Evolutionary conservation across 2,329 filamentous ascomycete genomes (phyloP).

Genomic region (Claviceps spartinae): DNA sequence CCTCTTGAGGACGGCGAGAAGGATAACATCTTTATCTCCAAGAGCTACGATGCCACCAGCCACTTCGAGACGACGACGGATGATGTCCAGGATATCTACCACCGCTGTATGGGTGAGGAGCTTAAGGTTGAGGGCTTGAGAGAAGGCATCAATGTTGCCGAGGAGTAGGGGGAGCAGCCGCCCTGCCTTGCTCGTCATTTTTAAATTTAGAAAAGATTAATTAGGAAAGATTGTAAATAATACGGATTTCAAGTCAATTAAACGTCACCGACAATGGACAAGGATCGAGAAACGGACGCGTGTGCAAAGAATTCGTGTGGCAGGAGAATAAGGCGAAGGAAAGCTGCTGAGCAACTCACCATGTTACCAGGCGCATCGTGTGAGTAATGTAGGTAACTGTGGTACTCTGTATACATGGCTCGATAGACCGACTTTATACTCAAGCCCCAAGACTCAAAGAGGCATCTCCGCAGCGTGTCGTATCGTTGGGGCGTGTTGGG

Average conservation of each 20-base stretch:
- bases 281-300: background rate
- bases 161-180: conserved; percentile 34
- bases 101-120: conserved; percentile 68
- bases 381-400: too few species aligned
- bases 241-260: background rate
- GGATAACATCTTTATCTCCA: conserved; percentile 94
- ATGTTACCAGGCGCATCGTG: too few species aligned
- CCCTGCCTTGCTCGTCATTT: background rate
- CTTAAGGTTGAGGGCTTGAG: conserved; percentile 77
- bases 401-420: too few species aligned
- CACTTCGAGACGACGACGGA: conserved; percentile 91
- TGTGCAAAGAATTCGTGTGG: background rate
- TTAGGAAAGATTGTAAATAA: background rate
- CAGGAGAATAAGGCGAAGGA: too few species aligned
- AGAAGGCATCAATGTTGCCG: conserved; percentile 62
- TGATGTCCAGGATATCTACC: conserved; percentile 90
- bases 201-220: background rate
- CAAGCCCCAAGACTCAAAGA: too few species aligned
- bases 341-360: too few species aligned
- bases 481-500: too few species aligned
- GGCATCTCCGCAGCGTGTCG: too few species aligned
- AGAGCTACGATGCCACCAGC: conserved; percentile 95
- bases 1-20: conserved; percentile 68
- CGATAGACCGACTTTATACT: too few species aligned
- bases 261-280: background rate